Conservation (phyloP, 257 asterid genomes). For the Plantago major region DNA sequence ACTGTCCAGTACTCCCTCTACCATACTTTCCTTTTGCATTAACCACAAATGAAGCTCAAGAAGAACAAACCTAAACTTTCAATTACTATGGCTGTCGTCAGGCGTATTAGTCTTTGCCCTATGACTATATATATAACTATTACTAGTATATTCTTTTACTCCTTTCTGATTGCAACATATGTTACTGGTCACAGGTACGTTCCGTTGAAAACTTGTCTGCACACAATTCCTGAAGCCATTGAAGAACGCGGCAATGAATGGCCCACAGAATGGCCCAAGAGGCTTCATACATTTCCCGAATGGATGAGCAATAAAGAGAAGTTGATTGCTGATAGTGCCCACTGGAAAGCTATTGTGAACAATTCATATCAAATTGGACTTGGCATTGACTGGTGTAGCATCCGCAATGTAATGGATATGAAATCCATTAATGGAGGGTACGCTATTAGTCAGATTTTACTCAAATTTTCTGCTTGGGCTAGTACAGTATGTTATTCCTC, state of each 20-base stretch:
- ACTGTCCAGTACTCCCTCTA: background rate
- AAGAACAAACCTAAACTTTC: too few species aligned
- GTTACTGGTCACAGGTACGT: constrained; percentile 45
- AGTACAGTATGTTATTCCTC: too few species aligned
- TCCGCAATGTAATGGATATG: constrained; percentile 90
- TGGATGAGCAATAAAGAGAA: constrained; percentile 75
- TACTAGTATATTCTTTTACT: background rate
- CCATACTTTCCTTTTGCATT: too few species aligned
- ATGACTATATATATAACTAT: background rate
- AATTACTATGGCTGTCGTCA: too few species aligned
- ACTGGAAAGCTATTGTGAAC: constrained; percentile 79
- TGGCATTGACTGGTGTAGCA: constrained; percentile 84
- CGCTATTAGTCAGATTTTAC: constrained; percentile 15
- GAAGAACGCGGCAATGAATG: constrained; percentile 95
- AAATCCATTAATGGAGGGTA: constrained; percentile 96
- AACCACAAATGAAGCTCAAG: too few species aligned
- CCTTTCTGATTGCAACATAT: constrained; percentile 8
- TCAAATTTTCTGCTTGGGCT: too few species aligned
- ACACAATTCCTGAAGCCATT: constrained; percentile 64
- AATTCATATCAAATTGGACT: constrained; percentile 71
- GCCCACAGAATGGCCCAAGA: constrained; percentile 95
- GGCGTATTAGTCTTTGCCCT: too few species aligned
- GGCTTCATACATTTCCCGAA: constrained; percentile 82
- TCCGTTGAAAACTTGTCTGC: constrained; percentile 62
- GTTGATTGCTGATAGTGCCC: constrained; percentile 61